A percentile compares a stretch with the other conserved stretches of the same genome.
Conservation (phyloP, 768 basidiomycete species). For the Boletus rubroflammeus region DNA sequence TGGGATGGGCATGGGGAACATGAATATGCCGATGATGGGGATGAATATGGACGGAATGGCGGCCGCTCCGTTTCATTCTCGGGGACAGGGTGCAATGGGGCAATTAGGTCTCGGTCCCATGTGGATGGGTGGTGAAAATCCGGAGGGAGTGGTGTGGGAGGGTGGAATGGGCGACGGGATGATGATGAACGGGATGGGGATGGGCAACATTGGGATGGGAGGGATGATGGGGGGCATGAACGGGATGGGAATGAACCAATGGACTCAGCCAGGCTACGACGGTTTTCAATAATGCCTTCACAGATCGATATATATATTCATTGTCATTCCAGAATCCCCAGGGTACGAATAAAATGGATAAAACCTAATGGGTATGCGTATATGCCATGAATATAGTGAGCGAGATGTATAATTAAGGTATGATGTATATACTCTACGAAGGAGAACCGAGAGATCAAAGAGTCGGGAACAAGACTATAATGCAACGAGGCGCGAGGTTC, state of each 20-base stretch:
- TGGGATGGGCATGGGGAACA: conserved; percentile 39
- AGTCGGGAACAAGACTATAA: not conserved
- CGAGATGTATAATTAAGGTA: conserved; percentile 25
- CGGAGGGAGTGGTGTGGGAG: conserved; percentile 36
- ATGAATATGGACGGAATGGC: conserved; percentile 37
- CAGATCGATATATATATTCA: not conserved
- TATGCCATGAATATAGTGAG: conserved; percentile 24
- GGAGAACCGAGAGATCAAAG: conserved; percentile 13
- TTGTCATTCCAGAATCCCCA: conserved; percentile 2
- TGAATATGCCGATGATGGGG: conserved; percentile 40
- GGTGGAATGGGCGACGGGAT: conserved; percentile 41
- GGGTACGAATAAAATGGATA: conserved; percentile 7
- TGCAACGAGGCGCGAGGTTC: conserved; percentile 7
- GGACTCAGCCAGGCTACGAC: conserved; percentile 34
- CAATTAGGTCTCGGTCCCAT: conserved; percentile 26
- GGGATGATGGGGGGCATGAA: conserved; percentile 33
- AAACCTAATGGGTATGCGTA: conserved; percentile 23
- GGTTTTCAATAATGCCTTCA: conserved; percentile 24
- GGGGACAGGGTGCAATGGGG: conserved; percentile 19
- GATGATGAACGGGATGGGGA: conserved; percentile 38
- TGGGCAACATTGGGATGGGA: conserved; percentile 35
- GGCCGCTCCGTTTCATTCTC: conserved; percentile 22
- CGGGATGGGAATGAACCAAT: conserved; percentile 40
- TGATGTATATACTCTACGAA: conserved; percentile 47
- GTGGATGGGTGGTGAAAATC: conserved; percentile 35